Conservation (phyloP, 2,329 filamentous ascomycete species). For the Intubia oerlemansii region DNA sequence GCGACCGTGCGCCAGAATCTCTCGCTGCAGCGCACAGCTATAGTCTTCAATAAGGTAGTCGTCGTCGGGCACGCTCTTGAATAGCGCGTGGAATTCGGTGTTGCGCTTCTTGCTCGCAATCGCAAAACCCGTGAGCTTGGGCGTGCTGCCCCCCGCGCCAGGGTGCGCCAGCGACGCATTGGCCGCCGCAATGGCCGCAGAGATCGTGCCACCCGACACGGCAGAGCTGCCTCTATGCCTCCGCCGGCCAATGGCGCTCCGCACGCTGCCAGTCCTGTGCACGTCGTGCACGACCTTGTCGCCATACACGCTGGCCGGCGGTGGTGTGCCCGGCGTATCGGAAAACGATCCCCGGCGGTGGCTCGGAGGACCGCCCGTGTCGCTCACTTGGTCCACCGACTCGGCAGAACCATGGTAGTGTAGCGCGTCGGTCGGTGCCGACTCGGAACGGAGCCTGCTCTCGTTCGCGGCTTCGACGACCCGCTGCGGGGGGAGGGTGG, state of each 20-base stretch:
- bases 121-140: constrained; percentile 81
- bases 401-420: constrained; percentile 1
- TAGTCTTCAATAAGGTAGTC: constrained; percentile 98
- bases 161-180: constrained; percentile 48
- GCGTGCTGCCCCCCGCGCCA: constrained; percentile 31
- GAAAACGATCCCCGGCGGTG: constrained; percentile 25
- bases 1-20: constrained; percentile 83
- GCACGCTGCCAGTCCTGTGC: constrained; percentile 44
- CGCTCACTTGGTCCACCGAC: constrained; percentile 2
- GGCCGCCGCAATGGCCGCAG: constrained; percentile 49
- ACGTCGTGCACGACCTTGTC: constrained; percentile 25
- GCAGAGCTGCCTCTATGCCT: constrained; percentile 70
- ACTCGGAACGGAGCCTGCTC: constrained; percentile 30
- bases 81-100: constrained; percentile 79
- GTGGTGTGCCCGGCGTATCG: constrained; percentile 33
- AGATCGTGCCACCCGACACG: constrained; percentile 41
- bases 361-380: neutral
- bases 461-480: too few species aligned
- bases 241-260: constrained; percentile 35
- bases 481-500: too few species aligned
- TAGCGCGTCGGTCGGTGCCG: constrained; percentile 27
- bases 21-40: constrained; percentile 84
- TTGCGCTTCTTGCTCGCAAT: constrained; percentile 94
- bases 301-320: constrained; percentile 41
- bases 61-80: constrained; percentile 92